Evolutionary conservation across 2,329 filamentous ascomycete genomes (phyloP).

Genomic region (Colletotrichum sp.): DNA sequence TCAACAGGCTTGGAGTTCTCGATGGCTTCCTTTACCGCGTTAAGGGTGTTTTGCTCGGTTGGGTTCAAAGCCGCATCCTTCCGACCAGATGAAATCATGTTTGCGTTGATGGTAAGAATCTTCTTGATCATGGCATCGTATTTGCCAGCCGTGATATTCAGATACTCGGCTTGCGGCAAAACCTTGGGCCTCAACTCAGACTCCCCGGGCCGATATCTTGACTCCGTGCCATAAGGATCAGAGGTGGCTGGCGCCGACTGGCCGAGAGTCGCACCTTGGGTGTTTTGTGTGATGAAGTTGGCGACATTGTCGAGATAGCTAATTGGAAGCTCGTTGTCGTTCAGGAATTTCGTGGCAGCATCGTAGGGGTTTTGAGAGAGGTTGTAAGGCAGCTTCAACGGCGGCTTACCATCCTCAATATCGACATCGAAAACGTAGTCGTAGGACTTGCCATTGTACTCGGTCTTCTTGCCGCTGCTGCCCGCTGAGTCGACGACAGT

Average conservation of each 20-base stretch:
- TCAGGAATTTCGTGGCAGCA: slow-evolving; percentile 87
- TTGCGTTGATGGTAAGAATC: slow-evolving; percentile 75
- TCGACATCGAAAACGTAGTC: slow-evolving; percentile 98
- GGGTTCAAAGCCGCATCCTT: slow-evolving; percentile 79
- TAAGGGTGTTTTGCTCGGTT: slow-evolving; percentile 68
- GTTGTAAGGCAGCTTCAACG: slow-evolving; percentile 94
- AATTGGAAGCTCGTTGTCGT: slow-evolving; percentile 86
- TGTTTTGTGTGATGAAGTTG: slow-evolving; percentile 90
- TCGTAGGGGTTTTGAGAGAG: slow-evolving; percentile 92
- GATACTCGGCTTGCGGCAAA: slow-evolving; percentile 80
- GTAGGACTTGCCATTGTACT: slow-evolving; percentile 85
- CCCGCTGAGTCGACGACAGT: slow-evolving; percentile 90
- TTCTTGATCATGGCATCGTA: slow-evolving; percentile 77
- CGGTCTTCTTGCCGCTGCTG: slow-evolving; percentile 78
- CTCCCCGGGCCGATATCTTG: slow-evolving; percentile 79
- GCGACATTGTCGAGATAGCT: slow-evolving; percentile 90
- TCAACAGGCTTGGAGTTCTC: slow-evolving; percentile 59
- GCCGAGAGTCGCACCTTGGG: slow-evolving; percentile 84
- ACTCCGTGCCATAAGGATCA: slow-evolving; percentile 81
- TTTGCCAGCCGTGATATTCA: slow-evolving; percentile 79
- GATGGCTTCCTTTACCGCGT: slow-evolving; percentile 66
- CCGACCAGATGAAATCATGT: slow-evolving; percentile 71
- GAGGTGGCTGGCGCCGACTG: slow-evolving; percentile 55
- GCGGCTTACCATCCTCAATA: slow-evolving; percentile 91
- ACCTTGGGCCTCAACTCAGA: slow-evolving; percentile 73